phyloP scores from a whole-genome alignment of 1,284 basidiomycete species.

The Ustilago crameri region DNA sequence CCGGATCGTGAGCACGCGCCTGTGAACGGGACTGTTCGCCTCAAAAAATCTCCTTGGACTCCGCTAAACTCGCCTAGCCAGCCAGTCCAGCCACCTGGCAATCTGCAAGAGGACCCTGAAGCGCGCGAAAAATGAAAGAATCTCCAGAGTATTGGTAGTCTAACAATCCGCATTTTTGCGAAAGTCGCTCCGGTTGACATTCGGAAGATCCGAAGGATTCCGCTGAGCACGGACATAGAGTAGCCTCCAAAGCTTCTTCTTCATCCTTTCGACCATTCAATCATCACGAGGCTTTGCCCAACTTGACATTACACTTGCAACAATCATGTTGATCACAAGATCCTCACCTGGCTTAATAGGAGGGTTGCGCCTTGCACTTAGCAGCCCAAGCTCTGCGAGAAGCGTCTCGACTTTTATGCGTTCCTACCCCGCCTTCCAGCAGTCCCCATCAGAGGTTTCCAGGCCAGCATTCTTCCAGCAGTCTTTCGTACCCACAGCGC shows the following conservation, averaged over 20 bases:
- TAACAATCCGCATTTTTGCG: too few relatives aligned
- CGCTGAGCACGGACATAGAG: slow-evolving; percentile 1
- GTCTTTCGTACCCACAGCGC: slow-evolving; percentile 12
- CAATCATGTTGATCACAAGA: slow-evolving; percentile 8
- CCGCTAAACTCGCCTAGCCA: background rate
- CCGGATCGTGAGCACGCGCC: background rate
- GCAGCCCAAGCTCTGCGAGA: background rate
- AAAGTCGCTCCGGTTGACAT: background rate
- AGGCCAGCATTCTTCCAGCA: slow-evolving; percentile 12
- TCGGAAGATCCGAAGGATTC: background rate
- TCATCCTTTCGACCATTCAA: background rate
- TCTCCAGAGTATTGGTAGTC: too few relatives aligned
- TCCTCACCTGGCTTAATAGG: background rate
- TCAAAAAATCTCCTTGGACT: slow-evolving; percentile 5
- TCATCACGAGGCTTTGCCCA: too few relatives aligned
- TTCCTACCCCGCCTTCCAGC: slow-evolving; percentile 26
- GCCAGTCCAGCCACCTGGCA: too few relatives aligned
- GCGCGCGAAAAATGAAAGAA: background rate
- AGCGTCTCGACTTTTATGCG: slow-evolving; percentile 19
- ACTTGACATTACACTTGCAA: background rate
- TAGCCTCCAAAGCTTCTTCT: background rate
- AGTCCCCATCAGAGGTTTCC: background rate
- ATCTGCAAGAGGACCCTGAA: slow-evolving; percentile 5
- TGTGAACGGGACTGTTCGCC: background rate
- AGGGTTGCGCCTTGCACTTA: background rate